Evolutionary conservation across 306 rosid species (phyloP), one percentile per base, ranked within the genome.

Genomic region (Heteromeles arbutifolia): DNA sequence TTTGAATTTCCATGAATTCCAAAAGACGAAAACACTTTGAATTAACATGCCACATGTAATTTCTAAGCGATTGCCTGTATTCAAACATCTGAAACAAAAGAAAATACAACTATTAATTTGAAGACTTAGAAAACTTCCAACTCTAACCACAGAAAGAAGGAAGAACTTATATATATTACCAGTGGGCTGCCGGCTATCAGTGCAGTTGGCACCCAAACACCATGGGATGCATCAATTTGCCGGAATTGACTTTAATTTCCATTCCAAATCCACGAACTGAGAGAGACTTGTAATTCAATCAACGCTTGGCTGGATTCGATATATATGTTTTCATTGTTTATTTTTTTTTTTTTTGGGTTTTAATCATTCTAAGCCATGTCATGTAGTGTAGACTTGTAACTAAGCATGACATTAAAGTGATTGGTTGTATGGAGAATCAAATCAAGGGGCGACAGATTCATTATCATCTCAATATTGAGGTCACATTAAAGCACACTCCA

Each of bases 211-310:
- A 14, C 52, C 37, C 14, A 43, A 26, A 68, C 17, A 31, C 45
- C 2, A 24, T 34, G 43, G 28, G 21, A 18, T 61, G 44, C 50
- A 50, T 11, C 74, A 4, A n/a, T 39, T 21, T 19, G 75, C 67
- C 59, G 25, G 67, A 74, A 74, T 80, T 59, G 71, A 80, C 79
- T 61, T 74, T 5, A 50, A 5, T 0, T 57, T 26, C 71, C 25
- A 70, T 61, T 39, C 58, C 41, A 44, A 59, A 67, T 74, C 66
- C 75, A 74, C 65, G 19, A 25, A 61, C 43, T 25, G 24, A 61
- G 21, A 32, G 21, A 50, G 4, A 54, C 13, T 21, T 54, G 12
- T 21, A n/a, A 56, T 22, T 56, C 26, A 56, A 3, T 21, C 11
- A 22, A n/a, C 0, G 31, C 4, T 53, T 8, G 54, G 72, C 65